Evolutionary conservation across 2,329 filamentous ascomycete species (phyloP).

Genomic region (Aulographum hederae): DNA sequence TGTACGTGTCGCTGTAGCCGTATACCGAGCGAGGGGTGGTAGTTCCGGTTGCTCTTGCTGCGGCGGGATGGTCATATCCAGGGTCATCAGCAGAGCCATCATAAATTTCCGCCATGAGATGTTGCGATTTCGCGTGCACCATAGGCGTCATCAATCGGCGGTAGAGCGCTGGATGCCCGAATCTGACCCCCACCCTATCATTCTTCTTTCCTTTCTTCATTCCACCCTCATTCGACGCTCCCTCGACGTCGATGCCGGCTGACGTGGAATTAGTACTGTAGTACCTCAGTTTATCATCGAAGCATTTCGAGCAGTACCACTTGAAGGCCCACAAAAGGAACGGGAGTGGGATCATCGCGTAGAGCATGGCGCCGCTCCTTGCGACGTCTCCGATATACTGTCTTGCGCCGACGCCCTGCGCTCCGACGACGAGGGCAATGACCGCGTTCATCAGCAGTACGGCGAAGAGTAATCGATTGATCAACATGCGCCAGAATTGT

Average conservation of each 20-base stretch:
- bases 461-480: conserved; percentile 82
- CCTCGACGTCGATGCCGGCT: neutral
- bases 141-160: conserved; percentile 11
- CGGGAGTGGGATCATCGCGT: conserved; percentile 51
- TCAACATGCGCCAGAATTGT: conserved; percentile 76
- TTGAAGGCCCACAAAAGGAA: conserved; percentile 77
- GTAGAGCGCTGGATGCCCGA: conserved; percentile 5
- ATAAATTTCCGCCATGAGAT: conserved; percentile 2
- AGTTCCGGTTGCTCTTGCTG: no score
- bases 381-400: conserved; percentile 11
- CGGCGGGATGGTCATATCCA: no score
- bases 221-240: neutral
- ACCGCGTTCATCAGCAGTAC: conserved; percentile 62
- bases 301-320: conserved; percentile 56
- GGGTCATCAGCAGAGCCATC: no score
- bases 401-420: conserved; percentile 22
- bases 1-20: no score
- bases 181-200: conserved; percentile 2
- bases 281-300: conserved; percentile 66
- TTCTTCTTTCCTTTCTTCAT: conserved; percentile 16
- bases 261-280: conserved; percentile 26
- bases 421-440: conserved; percentile 58
- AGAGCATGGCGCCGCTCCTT: conserved; percentile 36
- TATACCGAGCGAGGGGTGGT: no score
- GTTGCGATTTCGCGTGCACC: conserved; percentile 4